A percentile compares a stretch with the other conserved stretches of the same genome.
These are phyloP conservation scores for Tuber umbilicatum DNA, from an alignment of 495 filamentous ascomycete species.

Conservation along the genomic window DNA sequence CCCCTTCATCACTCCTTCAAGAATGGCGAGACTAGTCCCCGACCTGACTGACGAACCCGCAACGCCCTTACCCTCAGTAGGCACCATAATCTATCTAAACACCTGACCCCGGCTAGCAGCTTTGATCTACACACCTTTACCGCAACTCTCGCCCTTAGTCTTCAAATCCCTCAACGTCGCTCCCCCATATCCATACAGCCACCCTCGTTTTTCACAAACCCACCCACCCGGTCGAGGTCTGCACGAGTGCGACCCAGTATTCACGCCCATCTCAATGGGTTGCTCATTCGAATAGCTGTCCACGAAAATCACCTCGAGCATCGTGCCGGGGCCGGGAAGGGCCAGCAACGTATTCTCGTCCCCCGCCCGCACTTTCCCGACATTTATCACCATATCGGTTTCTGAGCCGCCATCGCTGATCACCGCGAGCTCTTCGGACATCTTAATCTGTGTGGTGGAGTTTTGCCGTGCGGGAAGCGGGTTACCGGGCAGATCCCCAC, in stretches of 20 bases:
- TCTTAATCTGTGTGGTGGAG: constrained; percentile 51
- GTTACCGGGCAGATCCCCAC: constrained; percentile 53
- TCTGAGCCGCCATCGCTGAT: constrained; percentile 48
- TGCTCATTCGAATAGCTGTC: constrained; percentile 50
- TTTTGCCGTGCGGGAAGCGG: constrained; percentile 57
- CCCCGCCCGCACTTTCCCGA: constrained; percentile 52
- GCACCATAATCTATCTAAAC: constrained; percentile 45
- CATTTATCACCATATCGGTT: constrained; percentile 57
- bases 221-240: constrained; percentile 54
- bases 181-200: constrained; percentile 50
- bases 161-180: constrained; percentile 49
- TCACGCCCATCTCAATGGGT: constrained; percentile 50
- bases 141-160: constrained; percentile 50
- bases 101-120: constrained; percentile 52
- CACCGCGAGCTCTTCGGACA: constrained; percentile 49
- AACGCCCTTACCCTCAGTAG: constrained; percentile 44
- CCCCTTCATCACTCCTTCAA: constrained; percentile 51
- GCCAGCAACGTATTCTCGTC: constrained; percentile 53
- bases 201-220: constrained; percentile 51
- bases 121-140: constrained; percentile 50
- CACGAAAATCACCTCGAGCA: constrained; percentile 55
- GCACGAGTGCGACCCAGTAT: constrained; percentile 51
- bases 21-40: constrained; percentile 51
- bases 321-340: too few relatives aligned
- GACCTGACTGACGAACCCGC: constrained; percentile 47